These are phyloP conservation scores for Saccharomyces kudriavzevii DNA, from an alignment of 805 yeast species.

Conservation along the genomic window DNA sequence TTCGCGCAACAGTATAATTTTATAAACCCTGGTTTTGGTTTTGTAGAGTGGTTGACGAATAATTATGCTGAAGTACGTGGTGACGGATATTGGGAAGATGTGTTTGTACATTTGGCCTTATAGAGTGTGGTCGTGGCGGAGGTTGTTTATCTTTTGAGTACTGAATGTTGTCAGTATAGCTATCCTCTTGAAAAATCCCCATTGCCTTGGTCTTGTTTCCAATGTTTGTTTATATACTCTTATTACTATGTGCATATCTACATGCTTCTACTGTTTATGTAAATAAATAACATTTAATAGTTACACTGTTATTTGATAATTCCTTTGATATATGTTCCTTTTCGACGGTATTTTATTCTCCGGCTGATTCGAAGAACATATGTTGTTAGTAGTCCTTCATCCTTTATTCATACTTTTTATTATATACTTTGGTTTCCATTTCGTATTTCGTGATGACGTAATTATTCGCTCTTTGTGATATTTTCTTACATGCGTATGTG, in stretches of 20 bases:
- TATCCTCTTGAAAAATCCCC: not conserved
- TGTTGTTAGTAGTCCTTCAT: too few relatives aligned
- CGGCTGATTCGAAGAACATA: too few relatives aligned
- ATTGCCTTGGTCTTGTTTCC: not conserved
- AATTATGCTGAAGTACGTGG: not conserved
- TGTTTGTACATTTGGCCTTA: not conserved
- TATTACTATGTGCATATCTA: not conserved
- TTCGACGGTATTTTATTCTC: too few relatives aligned
- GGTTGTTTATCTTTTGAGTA: not conserved
- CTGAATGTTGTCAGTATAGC: not conserved
- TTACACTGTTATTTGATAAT: too few relatives aligned
- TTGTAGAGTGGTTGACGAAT: slow-evolving; percentile 39
- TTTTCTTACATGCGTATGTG: too few relatives aligned
- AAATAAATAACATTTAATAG: too few relatives aligned
- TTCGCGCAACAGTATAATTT: slow-evolving; percentile 24
- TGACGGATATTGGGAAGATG: not conserved
- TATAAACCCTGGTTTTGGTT: slow-evolving; percentile 22
- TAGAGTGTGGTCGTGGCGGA: not conserved
- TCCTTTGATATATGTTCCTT: too few relatives aligned
- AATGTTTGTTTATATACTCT: not conserved
- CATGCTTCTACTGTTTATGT: not conserved
- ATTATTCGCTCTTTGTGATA: too few relatives aligned
- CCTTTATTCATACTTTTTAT: too few relatives aligned
- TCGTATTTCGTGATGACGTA: too few relatives aligned
- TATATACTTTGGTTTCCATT: too few relatives aligned